A percentile compares a stretch with the other conserved stretches of the same genome.
Evolutionary conservation across 202 grass and related monocot genomes (phyloP).

Genomic region (Schoenoplectus triqueter): DNA sequence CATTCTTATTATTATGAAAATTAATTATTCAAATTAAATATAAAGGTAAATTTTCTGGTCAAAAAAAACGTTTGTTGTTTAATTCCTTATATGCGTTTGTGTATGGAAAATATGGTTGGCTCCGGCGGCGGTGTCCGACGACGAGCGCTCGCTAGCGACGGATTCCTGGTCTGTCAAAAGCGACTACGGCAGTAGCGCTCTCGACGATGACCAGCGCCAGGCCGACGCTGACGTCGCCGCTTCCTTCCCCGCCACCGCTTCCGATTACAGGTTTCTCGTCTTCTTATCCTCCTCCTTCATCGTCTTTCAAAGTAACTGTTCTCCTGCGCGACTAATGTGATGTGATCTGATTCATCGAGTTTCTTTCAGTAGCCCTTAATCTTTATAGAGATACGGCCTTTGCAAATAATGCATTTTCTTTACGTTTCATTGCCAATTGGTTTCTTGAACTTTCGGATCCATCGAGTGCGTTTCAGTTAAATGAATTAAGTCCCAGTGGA

Average conservation of each 20-base stretch:
- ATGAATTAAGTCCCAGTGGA: background rate
- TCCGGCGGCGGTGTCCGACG: slow-evolving; percentile 73
- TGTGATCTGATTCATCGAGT: background rate
- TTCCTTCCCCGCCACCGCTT: slow-evolving; percentile 69
- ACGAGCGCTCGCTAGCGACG: slow-evolving; percentile 93
- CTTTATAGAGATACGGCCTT: background rate
- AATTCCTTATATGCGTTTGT: too few species aligned
- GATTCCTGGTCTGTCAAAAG: slow-evolving; percentile 98
- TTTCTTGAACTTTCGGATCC: background rate
- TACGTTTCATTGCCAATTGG: background rate
- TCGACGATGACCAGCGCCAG: slow-evolving; percentile 97
- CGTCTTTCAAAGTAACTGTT: background rate
- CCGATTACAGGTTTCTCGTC: slow-evolving; percentile 73
- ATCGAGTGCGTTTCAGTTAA: background rate
- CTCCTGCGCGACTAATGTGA: background rate
- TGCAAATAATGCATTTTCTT: background rate
- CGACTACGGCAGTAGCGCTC: slow-evolving; percentile 94
- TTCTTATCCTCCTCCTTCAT: background rate
- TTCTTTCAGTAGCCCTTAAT: background rate
- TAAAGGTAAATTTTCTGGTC: too few species aligned
- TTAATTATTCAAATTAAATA: too few species aligned
- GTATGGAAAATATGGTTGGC: background rate
- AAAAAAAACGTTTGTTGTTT: too few species aligned
- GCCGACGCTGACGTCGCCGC: slow-evolving; percentile 60
- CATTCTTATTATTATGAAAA: too few species aligned